Conservation (phyloP, 441 rosid species). For the Metrosideros polymorpha region DNA sequence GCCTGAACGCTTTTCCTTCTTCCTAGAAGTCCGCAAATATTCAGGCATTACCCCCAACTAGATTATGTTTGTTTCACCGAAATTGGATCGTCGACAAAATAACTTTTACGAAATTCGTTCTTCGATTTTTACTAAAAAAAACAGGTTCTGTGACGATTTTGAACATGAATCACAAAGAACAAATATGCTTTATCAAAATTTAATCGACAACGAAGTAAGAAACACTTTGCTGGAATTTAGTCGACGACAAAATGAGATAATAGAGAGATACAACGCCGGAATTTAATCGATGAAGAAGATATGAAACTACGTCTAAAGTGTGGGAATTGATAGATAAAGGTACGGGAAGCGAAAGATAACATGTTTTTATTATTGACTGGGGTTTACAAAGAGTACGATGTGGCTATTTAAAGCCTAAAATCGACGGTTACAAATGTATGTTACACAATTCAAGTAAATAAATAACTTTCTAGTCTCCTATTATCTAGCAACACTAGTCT, state of each 20-base stretch:
- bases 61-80: neutral
- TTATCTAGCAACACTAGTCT: neutral
- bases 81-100: too few species aligned
- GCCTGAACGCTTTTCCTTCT: neutral
- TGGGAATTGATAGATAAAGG: fast-evolving
- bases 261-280: too few species aligned
- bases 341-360: neutral
- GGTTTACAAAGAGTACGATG: neutral
- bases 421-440: neutral
- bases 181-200: too few species aligned
- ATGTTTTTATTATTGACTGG: neutral
- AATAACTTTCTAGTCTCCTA: neutral
- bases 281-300: neutral
- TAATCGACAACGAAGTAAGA: too few species aligned
- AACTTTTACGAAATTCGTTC: too few species aligned
- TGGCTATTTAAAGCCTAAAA: neutral
- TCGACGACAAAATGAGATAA: neutral
- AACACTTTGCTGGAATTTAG: too few species aligned
- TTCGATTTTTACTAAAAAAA: too few species aligned
- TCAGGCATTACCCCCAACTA: neutral
- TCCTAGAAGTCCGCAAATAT: neutral
- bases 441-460: neutral
- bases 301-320: neutral
- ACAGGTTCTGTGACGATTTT: too few species aligned
- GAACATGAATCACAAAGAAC: too few species aligned